A percentile compares a stretch with the other conserved stretches of the same genome.
Conservation (phyloP, 345 rosid species). For the Draba incana region DNA sequence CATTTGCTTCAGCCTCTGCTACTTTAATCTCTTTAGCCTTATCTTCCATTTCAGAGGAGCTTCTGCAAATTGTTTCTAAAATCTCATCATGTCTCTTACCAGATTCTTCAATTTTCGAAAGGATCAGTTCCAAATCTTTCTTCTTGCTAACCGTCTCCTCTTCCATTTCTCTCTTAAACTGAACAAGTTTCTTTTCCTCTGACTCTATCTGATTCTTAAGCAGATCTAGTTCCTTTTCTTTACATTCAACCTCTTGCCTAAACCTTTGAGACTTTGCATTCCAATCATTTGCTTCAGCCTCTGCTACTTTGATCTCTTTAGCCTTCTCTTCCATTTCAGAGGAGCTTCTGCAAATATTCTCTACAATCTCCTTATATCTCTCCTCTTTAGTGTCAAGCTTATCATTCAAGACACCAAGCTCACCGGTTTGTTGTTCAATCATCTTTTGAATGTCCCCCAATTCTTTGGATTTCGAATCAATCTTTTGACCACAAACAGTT, state of each 20-base stretch:
- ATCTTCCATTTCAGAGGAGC: slow-evolving; percentile 23
- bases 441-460: slow-evolving; percentile 8
- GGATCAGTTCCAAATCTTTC: too few relatives aligned
- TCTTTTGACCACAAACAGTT: neutral
- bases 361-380: slow-evolving; percentile 13
- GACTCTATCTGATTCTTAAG: slow-evolving; percentile 26
- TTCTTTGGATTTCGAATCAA: slow-evolving; percentile 24
- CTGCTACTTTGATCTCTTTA: slow-evolving; percentile 24
- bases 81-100: slow-evolving; percentile 12
- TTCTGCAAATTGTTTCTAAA: slow-evolving; percentile 20
- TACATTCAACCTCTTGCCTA: slow-evolving; percentile 25
- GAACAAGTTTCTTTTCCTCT: neutral
- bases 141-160: neutral
- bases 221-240: slow-evolving; percentile 19
- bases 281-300: slow-evolving; percentile 2
- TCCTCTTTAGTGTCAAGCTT: slow-evolving; percentile 22
- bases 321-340: slow-evolving; percentile 19
- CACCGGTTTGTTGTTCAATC: slow-evolving; percentile 14
- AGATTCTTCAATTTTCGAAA: neutral
- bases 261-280: neutral
- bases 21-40: slow-evolving; percentile 15
- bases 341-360: slow-evolving; percentile 22
- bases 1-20: slow-evolving; percentile 13
- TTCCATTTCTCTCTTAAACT: slow-evolving; percentile 3
- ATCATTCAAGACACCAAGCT: slow-evolving; percentile 17